These are phyloP conservation scores for Fusarium sp. DNA, from an alignment of 2,329 filamentous ascomycete species.

Conservation along the genomic window DNA sequence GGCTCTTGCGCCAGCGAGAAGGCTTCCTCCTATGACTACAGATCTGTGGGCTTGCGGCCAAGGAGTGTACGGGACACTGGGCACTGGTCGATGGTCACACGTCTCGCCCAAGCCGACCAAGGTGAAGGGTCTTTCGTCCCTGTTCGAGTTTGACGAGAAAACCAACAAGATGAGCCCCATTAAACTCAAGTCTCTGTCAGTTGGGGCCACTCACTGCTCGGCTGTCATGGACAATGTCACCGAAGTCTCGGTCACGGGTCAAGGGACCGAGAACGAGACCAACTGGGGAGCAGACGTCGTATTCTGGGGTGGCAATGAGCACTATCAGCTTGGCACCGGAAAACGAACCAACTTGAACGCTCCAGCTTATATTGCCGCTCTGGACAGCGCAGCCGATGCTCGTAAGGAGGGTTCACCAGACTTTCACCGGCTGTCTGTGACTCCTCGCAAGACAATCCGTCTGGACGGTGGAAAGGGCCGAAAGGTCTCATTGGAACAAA, in stretches of 20 bases:
- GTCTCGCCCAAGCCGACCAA: constrained; percentile 81
- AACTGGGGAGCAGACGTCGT: constrained; percentile 91
- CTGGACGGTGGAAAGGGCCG: constrained; percentile 70
- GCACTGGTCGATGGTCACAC: constrained; percentile 90
- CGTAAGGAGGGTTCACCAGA: constrained; percentile 69
- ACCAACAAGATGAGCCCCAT: constrained; percentile 78
- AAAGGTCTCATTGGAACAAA: constrained; percentile 83
- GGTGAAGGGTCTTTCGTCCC: constrained; percentile 82
- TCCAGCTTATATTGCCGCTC: constrained; percentile 81
- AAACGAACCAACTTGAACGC: constrained; percentile 82
- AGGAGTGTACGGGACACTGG: constrained; percentile 84
- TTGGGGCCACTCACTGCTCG: constrained; percentile 82
- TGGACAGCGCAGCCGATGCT: constrained; percentile 72
- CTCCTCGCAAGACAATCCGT: constrained; percentile 76
- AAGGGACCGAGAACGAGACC: constrained; percentile 72
- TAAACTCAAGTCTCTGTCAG: constrained; percentile 75
- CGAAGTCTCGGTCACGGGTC: constrained; percentile 65
- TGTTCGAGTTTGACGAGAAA: constrained; percentile 88
- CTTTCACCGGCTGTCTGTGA: constrained; percentile 81
- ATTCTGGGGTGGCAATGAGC: constrained; percentile 96
- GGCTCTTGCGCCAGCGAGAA: constrained; percentile 45
- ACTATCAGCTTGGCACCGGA: constrained; percentile 91
- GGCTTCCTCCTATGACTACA: constrained; percentile 46
- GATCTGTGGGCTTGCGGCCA: constrained; percentile 91
- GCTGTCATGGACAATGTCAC: constrained; percentile 87